These are phyloP conservation scores for Asterella californica DNA, from an alignment of 225 moss, liverwort and hornwort genomes.

Conservation along the genomic window DNA sequence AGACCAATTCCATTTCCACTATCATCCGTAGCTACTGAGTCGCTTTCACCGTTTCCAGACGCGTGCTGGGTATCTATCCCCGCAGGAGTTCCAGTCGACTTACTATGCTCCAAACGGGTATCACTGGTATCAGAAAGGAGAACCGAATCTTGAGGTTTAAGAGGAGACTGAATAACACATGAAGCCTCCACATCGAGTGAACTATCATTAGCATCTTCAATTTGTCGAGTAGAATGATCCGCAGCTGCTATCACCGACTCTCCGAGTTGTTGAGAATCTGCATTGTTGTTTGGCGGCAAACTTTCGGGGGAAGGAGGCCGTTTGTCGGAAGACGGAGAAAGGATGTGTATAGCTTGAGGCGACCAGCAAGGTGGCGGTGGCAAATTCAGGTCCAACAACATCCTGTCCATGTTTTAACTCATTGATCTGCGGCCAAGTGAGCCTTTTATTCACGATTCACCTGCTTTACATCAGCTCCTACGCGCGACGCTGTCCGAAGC, in stretches of 20 bases:
- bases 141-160: constrained; percentile 11
- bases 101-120: neutral
- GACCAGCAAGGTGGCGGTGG: constrained; percentile 43
- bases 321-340: constrained; percentile 17
- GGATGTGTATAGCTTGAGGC: constrained; percentile 23
- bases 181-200: neutral
- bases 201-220: neutral
- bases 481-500: neutral
- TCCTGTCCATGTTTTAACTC: constrained; percentile 40
- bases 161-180: neutral
- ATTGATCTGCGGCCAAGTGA: constrained; percentile 25
- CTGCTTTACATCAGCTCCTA: constrained; percentile 18
- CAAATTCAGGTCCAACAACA: constrained; percentile 46
- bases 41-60: neutral
- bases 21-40: neutral
- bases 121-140: neutral
- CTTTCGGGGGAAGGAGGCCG: constrained; percentile 12
- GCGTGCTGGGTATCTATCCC: neutral
- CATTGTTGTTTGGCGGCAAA: neutral
- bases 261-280: neutral
- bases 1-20: neutral
- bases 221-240: neutral
- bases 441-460: constrained; percentile 4
- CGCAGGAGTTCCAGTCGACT: neutral
- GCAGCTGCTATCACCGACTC: neutral